Evolutionary conservation across 2,329 filamentous ascomycete genomes (phyloP), one percentile per base, ranked within the genome.

Genomic region (Aspergillus ruber): DNA sequence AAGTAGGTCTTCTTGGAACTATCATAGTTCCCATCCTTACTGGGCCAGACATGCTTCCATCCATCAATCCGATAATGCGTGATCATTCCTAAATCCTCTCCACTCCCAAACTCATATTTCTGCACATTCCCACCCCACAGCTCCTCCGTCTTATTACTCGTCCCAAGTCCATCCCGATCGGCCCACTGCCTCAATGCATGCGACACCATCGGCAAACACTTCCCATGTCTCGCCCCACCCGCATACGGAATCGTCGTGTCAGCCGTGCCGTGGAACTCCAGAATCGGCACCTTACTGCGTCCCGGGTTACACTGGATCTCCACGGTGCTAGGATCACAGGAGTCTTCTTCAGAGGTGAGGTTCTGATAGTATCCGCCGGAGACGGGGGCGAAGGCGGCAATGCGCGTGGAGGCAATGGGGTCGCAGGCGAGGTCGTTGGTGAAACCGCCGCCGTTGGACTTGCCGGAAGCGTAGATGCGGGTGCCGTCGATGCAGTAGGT

Each of bases 401-500:
- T 73, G 4, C 62, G 63, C 4, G 56, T 57, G 4, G 71, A 71
- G 3, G 69, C 64, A 7, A 61, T 61, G 2, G 68, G 56, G 27
- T 74, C 65, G 58, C 75, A 80, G 3, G 77, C 75, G 4, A 78
- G 67, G 1, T 70, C 55, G 18, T 69, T 70, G 3, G 72, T 71
- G 20, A 75, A 74, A 9, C 72, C 78, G 2, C 75, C 80, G 5
- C 77, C 79, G 42, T 81, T 80, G 54, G 70, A 80, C 54, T 81
- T 80, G 41, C 74, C 75, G 1, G 68, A 67, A 10, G 69, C 69
- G 50, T 76, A 78, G 39, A 78, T 62, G 7, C 67, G 68, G 4
- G 56, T 54, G 1, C 60, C 50, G 49, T 78, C 71, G 51, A 79
- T 66, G 57, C 75, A 78, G 56, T 73, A 74, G 3, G 57, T 56